A percentile compares a stretch with the other conserved stretches of the same genome.
Evolutionary conservation across 208 protist genomes (phyloP).

Genomic region (Leishmania guyanensis): DNA sequence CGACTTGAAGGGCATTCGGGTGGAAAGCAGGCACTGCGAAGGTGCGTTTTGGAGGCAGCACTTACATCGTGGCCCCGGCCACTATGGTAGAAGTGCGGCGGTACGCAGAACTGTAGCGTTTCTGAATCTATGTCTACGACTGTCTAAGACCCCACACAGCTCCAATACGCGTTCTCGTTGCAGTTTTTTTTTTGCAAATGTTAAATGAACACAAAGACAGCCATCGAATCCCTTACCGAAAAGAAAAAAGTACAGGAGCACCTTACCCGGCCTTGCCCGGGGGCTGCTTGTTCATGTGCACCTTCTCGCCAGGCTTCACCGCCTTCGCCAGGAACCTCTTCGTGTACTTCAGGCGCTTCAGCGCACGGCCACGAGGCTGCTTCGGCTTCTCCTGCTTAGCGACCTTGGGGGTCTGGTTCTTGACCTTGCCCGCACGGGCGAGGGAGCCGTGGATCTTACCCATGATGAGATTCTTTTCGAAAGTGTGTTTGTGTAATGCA

Average conservation of each 20-base stretch:
- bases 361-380: conserved; percentile 94
- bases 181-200: conserved; percentile 3
- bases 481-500: not conserved
- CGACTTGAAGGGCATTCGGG: not conserved
- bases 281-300: conserved; percentile 93
- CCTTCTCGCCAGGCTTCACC: conserved; percentile 92
- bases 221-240: conserved; percentile 1
- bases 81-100: not conserved
- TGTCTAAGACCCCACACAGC: not conserved
- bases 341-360: conserved; percentile 98
- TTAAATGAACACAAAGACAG: conserved; percentile 19
- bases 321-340: conserved; percentile 95
- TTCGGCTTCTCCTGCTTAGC: conserved; percentile 96
- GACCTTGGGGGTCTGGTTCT: conserved; percentile 98
- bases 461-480: conserved; percentile 45
- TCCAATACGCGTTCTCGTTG: not conserved
- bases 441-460: conserved; percentile 99
- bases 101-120: not conserved
- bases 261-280: conserved; percentile 89
- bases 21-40: not conserved
- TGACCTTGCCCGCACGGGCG: conserved; percentile 98
- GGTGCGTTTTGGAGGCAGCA: not conserved
- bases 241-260: conserved; percentile 1
- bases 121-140: not conserved
- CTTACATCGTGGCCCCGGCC: not conserved